These are phyloP conservation scores for Ophiocordyceps robertsii DNA, from an alignment of 2,329 filamentous ascomycete genomes.

Conservation along the genomic window DNA sequence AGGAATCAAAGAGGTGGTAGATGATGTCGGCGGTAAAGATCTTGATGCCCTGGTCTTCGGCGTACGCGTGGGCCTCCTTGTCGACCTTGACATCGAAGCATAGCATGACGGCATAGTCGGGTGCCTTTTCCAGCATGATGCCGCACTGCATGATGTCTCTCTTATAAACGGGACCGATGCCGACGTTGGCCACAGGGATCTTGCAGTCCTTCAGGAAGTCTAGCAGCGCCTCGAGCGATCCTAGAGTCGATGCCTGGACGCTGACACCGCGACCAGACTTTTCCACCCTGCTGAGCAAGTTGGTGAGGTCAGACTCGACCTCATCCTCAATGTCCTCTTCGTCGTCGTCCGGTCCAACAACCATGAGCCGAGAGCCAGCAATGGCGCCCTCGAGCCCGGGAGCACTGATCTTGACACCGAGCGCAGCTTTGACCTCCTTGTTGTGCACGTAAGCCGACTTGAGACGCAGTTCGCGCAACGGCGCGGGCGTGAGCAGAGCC, in stretches of 20 bases:
- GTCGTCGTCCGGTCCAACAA: slow-evolving; percentile 89
- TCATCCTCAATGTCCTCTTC: slow-evolving; percentile 95
- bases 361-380: slow-evolving; percentile 85
- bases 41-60: slow-evolving; percentile 89
- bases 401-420: slow-evolving; percentile 97
- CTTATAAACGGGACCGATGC: slow-evolving; percentile 95
- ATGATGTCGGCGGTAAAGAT: slow-evolving; percentile 99
- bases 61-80: slow-evolving; percentile 84
- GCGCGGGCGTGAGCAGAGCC: slow-evolving; percentile 83
- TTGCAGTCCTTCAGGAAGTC: slow-evolving; percentile 94
- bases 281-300: slow-evolving; percentile 80
- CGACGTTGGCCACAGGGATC: slow-evolving; percentile 94
- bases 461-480: slow-evolving; percentile 84
- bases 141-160: slow-evolving; percentile 93
- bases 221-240: slow-evolving; percentile 87
- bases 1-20: slow-evolving; percentile 94
- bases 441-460: slow-evolving; percentile 98
- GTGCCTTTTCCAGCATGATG: slow-evolving; percentile 90
- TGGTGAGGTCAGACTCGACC: slow-evolving; percentile 87
- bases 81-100: slow-evolving; percentile 99
- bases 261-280: slow-evolving; percentile 89
- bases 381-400: slow-evolving; percentile 94
- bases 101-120: slow-evolving; percentile 96
- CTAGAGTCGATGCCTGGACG: slow-evolving; percentile 93
- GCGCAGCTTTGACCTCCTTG: slow-evolving; percentile 95